Evolutionary conservation across 345 rosid genomes (phyloP), one percentile per base, ranked within the genome.

Genomic region (Eucalyptus cloeziana): DNA sequence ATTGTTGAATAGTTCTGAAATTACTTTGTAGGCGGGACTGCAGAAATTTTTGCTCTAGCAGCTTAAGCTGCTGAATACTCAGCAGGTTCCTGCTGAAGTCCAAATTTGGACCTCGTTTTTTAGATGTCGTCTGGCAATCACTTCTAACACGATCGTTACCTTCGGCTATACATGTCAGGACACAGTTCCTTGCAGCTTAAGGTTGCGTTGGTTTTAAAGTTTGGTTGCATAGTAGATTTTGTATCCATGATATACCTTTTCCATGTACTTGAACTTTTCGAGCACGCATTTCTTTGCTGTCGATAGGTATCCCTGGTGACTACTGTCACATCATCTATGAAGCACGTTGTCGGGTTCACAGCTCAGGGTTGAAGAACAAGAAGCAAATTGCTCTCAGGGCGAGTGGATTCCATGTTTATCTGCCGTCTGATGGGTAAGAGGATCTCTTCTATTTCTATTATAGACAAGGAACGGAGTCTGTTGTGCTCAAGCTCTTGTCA

Each of bases 231-330:
- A 15, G 14, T 64, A 30, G 37, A 64, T 64, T 64, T n/a, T 13
- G 19, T 13, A 64, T n/a, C 19, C 79, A 4, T 8, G 10, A 67
- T 8, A 67, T 31, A 16, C 79, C 22, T 67, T 31, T 67, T 8
- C 43, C 43, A 31, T 15, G 10, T 31, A 31, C 21, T 67, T 15
- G 4, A 17, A 69, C 80, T 0, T 69, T 69, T 16, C 1, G 0
- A 69, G 80, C 44, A 9, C 0, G 0, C 80, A 24, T 0, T 67
- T 31, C 80, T 69, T 69, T 0, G 24, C 43, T 17, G 80, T 37
- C 2, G 13, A 69, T 69, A 2, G 80, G 24, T 69, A 69, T 17
- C 44, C 1, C 12, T 33, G 44, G 44, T 33, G 44, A 69, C 44
- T 69, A 5, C 80, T 0, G 1, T 5, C 44, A 2, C 37, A 69